Base-by-base conservation (phyloP, 495 filamentous ascomycete species). In the Daldinia caldariorum region DNA sequence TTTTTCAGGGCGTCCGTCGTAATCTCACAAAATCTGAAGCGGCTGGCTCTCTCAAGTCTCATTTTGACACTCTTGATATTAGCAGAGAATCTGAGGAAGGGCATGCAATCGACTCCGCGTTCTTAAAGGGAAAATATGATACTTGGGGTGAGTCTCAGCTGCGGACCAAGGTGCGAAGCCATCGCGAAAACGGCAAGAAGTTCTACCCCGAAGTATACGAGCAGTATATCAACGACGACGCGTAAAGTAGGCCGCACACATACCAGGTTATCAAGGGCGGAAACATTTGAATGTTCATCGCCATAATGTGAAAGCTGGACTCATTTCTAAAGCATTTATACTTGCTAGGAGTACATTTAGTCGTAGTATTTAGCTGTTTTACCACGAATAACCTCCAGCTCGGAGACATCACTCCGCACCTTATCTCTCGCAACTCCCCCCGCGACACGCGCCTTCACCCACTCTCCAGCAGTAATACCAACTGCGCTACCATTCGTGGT, bases 101-200 rank as follows among this genome's bases (percentile, higher is more conserved):
- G 2, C 60, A 60, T 20, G 69, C 71, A 14, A 74, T 84, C 29
- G 81, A 83, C 49, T 83, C 82, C 20, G 73, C 79, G 1, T 84
- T 83, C 61, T 56, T 84, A 10, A 69, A 72, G 50, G 81, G 80
- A 7, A 79, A 76, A 39, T 83, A 83, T 49, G 76, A 83, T 49
- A 82, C 81, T 2, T 83, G 80, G 81, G 82, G 81, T 0, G 81
- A 83, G 67, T 79, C 79, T n/a, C 81, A 84, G 60, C 62, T 84
- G 22, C 64, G 82, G 31, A 84, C 76, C 1, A 83, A 83, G 70
- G 79, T 82, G 29, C 76, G 80, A 2, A 82, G 80, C 32, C 82
- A 83, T 71, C 73, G 75, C 14, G 76, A 79, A 68, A 79, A 80
- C 7, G 82, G 82, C 32, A 73, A 51, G 56, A 81, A 71, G 54